phyloP scores from a whole-genome alignment of 345 rosid species.

The Linum usitatissimum region DNA sequence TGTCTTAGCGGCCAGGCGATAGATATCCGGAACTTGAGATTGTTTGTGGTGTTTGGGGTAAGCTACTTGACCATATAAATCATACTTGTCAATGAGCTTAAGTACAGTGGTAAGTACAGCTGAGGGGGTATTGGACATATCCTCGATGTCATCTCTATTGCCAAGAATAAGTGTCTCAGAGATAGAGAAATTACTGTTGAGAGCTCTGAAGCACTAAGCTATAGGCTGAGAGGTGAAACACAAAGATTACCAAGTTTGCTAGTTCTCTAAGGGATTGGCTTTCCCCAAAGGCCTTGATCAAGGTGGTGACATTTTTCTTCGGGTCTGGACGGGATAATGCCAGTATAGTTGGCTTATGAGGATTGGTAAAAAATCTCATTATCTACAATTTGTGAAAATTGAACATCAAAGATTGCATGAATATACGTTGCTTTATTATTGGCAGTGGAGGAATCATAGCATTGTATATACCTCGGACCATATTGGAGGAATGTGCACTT shows the following conservation, averaged over 20 bases:
- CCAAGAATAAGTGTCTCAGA: conserved; percentile 56
- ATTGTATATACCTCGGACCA: conserved; percentile 58
- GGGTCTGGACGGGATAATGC: conserved; percentile 90
- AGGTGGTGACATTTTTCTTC: conserved; percentile 76
- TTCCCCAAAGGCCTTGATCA: conserved; percentile 91
- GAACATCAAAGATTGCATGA: too few relatives aligned
- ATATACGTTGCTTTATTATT: not conserved
- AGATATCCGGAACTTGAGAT: conserved; percentile 57
- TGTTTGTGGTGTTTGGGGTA: conserved; percentile 72
- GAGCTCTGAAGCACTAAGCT: not conserved
- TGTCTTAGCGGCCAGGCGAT: conserved; percentile 61
- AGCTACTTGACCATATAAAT: conserved; percentile 63
- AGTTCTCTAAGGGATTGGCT: conserved; percentile 69
- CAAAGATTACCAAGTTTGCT: conserved; percentile 65
- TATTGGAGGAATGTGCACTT: conserved; percentile 62
- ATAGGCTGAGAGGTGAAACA: conserved; percentile 4
- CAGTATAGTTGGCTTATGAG: conserved; percentile 84
- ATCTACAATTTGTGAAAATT: conserved; percentile 28
- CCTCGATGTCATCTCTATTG: conserved; percentile 60
- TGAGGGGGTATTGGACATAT: conserved; percentile 46
- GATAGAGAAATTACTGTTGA: conserved; percentile 1
- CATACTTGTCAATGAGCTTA: conserved; percentile 56
- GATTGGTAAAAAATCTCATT: conserved; percentile 83
- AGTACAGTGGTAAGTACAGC: conserved; percentile 46
- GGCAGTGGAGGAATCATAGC: conserved; percentile 2